Percentiles rank a stretch among this genome's conserved stretches.
Evolutionary conservation across 192 early-diverging fungal genomes (phyloP).

Genomic region (Backusella tarrabulga): DNA sequence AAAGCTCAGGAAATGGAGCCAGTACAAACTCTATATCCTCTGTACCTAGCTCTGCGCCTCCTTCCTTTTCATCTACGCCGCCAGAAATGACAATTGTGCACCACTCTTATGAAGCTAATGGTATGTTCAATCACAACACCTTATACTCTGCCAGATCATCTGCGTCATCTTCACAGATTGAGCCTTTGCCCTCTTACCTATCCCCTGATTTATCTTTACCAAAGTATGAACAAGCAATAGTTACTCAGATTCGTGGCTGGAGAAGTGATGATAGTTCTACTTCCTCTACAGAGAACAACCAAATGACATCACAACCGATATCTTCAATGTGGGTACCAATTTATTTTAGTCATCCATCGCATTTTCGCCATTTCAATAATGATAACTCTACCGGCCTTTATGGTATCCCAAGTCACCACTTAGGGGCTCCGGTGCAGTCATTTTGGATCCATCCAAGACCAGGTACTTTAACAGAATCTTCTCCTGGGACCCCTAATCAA

Average conservation of each 20-base stretch:
- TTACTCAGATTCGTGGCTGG: constrained; percentile 20
- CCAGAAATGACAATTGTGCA: constrained; percentile 9
- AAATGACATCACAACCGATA: not conserved
- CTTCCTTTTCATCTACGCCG: constrained; percentile 15
- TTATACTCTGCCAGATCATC: not conserved
- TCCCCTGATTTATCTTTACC: constrained; percentile 16
- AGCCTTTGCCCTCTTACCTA: constrained; percentile 17
- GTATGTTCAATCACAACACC: not conserved
- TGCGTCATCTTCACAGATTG: not conserved
- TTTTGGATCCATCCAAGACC: not conserved
- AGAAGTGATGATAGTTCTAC: not conserved
- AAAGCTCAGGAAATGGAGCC: not conserved
- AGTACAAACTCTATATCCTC: constrained; percentile 2
- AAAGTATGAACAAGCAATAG: constrained; percentile 27
- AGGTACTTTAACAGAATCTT: not conserved
- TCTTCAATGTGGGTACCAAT: constrained; percentile 7
- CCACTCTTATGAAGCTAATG: not conserved
- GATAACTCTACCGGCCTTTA: not conserved
- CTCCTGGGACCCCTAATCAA: not conserved
- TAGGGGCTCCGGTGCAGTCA: not conserved
- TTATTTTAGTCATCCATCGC: not conserved
- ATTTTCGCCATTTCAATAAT: not conserved
- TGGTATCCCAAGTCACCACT: not conserved
- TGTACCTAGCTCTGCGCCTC: constrained; percentile 13
- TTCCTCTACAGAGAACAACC: not conserved